Conservation (phyloP, 2,329 filamentous ascomycete genomes). For the Ramichloridium luteum region DNA sequence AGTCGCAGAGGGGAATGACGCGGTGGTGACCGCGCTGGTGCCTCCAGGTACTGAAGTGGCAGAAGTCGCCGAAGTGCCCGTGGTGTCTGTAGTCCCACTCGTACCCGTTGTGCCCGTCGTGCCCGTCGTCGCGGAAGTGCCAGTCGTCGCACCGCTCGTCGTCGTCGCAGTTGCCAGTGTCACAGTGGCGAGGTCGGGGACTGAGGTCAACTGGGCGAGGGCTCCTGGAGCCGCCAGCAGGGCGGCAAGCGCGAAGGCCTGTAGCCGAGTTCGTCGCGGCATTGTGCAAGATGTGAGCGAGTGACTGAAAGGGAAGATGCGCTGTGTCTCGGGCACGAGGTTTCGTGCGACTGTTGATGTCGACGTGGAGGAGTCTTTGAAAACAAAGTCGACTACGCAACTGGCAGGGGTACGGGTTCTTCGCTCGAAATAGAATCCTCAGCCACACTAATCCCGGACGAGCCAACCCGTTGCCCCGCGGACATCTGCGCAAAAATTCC, state of each 20-base stretch:
- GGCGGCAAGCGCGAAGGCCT: constrained; percentile 14
- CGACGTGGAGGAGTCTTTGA: too few species aligned
- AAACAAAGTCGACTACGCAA: too few species aligned
- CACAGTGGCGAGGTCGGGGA: constrained; percentile 18
- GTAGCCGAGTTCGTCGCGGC: too few species aligned
- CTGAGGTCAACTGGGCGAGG: constrained; percentile 15
- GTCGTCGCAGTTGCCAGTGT: constrained; percentile 10
- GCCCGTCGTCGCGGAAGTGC: constrained; percentile 9
- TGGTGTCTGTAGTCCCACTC: constrained; percentile 4
- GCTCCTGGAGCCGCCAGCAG: constrained; percentile 15
- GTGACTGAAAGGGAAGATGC: too few species aligned
- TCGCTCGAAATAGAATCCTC: too few species aligned
- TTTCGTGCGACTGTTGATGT: too few species aligned
- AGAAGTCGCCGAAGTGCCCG: constrained; percentile 7
- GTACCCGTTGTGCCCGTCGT: constrained; percentile 5
- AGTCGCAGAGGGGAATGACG: constrained; percentile 15
- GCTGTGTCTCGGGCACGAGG: too few species aligned
- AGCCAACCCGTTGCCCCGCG: too few species aligned
- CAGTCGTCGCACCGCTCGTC: constrained; percentile 10
- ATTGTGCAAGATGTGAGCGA: too few species aligned
- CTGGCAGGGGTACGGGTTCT: too few species aligned
- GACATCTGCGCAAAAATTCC: too few species aligned
- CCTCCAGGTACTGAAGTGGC: constrained; percentile 2
- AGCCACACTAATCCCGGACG: too few species aligned
- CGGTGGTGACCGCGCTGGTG: constrained; percentile 18